A percentile compares a stretch with the other conserved stretches of the same genome.
Conservation (phyloP, 2,329 filamentous ascomycete species). For the Reticulascus tulasneorum region DNA sequence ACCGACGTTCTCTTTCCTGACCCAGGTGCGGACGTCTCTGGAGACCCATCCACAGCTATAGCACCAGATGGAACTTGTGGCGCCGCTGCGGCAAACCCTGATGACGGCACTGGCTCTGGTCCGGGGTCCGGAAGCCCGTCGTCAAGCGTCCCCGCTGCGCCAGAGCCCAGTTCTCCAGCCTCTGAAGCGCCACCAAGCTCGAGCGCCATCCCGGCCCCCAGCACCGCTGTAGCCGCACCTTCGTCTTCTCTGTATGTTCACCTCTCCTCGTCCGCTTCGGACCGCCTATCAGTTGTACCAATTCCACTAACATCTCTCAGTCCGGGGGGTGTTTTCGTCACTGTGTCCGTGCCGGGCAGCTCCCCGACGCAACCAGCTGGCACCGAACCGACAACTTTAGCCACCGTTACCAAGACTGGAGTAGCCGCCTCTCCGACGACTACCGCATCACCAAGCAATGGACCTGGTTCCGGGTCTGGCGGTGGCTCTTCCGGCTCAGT, state of each 20-base stretch:
- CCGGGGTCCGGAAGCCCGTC: conserved; percentile 4
- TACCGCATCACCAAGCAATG: neutral
- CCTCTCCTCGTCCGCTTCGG: conserved; percentile 1
- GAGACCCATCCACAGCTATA: conserved; percentile 29
- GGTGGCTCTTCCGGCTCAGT: conserved; percentile 22
- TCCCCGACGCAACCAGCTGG: conserved; percentile 11
- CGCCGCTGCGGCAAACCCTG: conserved; percentile 22
- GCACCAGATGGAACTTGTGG: conserved; percentile 32
- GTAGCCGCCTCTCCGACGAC: conserved; percentile 13
- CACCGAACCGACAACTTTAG: conserved; percentile 18
- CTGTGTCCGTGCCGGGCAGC: conserved; percentile 19
- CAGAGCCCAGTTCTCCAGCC: conserved; percentile 16
- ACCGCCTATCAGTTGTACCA: neutral
- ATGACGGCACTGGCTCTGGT: conserved; percentile 21
- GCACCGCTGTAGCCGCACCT: conserved; percentile 6
- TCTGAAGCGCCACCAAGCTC: conserved; percentile 15
- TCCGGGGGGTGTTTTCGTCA: conserved; percentile 41
- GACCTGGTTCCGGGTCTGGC: conserved; percentile 5
- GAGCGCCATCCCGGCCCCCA: neutral
- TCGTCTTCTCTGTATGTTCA: conserved; percentile 21
- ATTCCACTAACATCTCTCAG: conserved; percentile 22
- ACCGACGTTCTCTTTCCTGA: conserved; percentile 61
- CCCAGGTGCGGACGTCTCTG: conserved; percentile 54
- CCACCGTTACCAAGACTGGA: conserved; percentile 19
- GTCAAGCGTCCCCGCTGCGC: conserved; percentile 15